A percentile compares a stretch with the other conserved stretches of the same genome.
phyloP scores from a whole-genome alignment of 441 rosid species.

The Bocquillonia castaneifolia region DNA sequence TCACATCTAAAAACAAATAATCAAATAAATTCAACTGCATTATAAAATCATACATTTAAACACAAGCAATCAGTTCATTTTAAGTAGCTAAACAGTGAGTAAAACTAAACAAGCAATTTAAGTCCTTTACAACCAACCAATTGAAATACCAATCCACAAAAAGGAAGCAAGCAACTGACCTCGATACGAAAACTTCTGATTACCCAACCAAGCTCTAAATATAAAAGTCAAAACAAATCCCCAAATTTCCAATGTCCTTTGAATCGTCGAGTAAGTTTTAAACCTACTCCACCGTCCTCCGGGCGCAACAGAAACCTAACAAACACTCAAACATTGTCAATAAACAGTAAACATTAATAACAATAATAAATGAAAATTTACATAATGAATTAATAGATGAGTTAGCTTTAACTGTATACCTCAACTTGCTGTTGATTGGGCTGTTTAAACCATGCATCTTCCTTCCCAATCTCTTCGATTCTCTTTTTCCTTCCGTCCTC shows the following conservation, averaged over 20 bases:
- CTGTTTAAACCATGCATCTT: slow-evolving; percentile 90
- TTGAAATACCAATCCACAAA: background rate
- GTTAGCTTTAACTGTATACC: slow-evolving; percentile 36
- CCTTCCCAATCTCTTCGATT: slow-evolving; percentile 89
- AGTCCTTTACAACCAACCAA: too few relatives aligned
- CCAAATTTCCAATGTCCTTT: slow-evolving; percentile 95
- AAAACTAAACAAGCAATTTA: too few relatives aligned
- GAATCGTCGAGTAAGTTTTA: slow-evolving; percentile 87
- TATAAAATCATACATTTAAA: too few relatives aligned
- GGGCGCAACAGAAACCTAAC: slow-evolving; percentile 88
- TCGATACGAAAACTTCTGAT: slow-evolving; percentile 77
- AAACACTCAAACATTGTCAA: slow-evolving; percentile 10
- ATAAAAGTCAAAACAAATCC: slow-evolving; percentile 70
- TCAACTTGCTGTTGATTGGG: slow-evolving; percentile 42
- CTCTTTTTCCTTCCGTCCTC: slow-evolving; percentile 76
- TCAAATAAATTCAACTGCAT: too few relatives aligned
- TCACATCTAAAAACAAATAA: background rate
- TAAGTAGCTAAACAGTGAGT: too few relatives aligned
- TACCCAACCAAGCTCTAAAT: slow-evolving; percentile 80
- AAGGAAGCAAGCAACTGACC: slow-evolving; percentile 46
- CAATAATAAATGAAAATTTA: too few relatives aligned
- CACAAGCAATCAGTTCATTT: too few relatives aligned
- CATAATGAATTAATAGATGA: background rate
- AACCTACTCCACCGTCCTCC: slow-evolving; percentile 97
- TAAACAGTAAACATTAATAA: too few relatives aligned